A percentile compares a stretch with the other conserved stretches of the same genome.
These are phyloP conservation scores for Yamadazyma siamensis DNA, from an alignment of 1,139 yeast genomes.

Conservation along the genomic window DNA sequence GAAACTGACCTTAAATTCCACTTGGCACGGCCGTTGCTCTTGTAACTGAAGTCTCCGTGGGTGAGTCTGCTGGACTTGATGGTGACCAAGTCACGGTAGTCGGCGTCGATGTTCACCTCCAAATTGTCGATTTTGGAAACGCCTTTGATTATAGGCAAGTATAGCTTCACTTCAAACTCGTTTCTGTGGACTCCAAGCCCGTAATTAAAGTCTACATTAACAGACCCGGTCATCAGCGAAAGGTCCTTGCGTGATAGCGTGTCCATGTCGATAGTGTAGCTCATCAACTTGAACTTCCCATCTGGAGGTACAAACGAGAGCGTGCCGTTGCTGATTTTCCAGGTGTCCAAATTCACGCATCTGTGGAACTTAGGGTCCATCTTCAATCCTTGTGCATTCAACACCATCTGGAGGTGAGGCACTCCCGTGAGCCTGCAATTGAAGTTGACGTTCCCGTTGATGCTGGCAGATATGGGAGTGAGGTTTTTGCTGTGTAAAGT, in stretches of 20 bases:
- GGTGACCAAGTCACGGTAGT: conserved; percentile 12
- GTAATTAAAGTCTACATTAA: conserved; percentile 57
- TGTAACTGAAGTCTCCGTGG: conserved; percentile 66
- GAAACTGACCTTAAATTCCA: conserved; percentile 67
- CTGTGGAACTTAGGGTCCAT: conserved; percentile 57
- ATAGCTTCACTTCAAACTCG: conserved; percentile 73
- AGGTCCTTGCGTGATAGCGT: conserved; percentile 15
- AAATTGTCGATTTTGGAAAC: conserved; percentile 60
- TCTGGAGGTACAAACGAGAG: conserved; percentile 86
- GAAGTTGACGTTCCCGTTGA: conserved; percentile 63
- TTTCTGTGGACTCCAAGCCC: conserved; percentile 59
- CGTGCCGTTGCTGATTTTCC: conserved; percentile 37
- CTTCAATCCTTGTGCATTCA: conserved; percentile 40
- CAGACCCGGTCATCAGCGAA: conserved; percentile 44
- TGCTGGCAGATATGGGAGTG: conserved; percentile 53
- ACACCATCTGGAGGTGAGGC: conserved; percentile 63
- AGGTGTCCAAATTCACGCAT: conserved; percentile 48
- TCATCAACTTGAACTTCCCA: conserved; percentile 64
- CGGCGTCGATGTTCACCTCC: conserved; percentile 38
- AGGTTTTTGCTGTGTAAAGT: conserved; percentile 12
- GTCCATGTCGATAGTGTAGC: conserved; percentile 57
- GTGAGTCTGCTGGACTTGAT: conserved; percentile 60
- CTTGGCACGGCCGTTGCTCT: conserved; percentile 53
- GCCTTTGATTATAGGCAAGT: conserved; percentile 45
- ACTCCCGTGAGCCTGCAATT: conserved; percentile 70